Evolutionary conservation across 768 basidiomycete genomes (phyloP).

Genomic region (Serendipita vermifera): DNA sequence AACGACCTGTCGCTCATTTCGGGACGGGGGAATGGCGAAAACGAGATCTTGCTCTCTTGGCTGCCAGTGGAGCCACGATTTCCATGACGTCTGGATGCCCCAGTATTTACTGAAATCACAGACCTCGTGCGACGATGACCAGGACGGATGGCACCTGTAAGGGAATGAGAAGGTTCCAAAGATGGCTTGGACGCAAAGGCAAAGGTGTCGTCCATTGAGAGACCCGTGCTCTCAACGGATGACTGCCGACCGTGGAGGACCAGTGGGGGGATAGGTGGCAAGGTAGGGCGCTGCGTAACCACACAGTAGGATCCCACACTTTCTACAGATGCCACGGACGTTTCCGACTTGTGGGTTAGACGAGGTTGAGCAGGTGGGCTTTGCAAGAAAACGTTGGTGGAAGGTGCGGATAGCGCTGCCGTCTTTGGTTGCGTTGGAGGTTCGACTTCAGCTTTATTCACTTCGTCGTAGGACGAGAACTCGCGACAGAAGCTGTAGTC

Average conservation of each 20-base stretch:
- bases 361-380: neutral
- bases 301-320: slow-evolving; percentile 7
- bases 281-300: neutral
- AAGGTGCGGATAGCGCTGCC: neutral
- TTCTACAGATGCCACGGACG: neutral
- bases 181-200: slow-evolving; percentile 1
- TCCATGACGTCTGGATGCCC: neutral
- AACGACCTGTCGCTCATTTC: neutral
- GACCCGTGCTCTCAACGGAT: neutral
- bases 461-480: slow-evolving; percentile 6
- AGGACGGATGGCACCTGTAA: neutral
- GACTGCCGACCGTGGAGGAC: neutral
- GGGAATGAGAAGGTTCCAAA: neutral
- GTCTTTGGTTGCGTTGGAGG: neutral
- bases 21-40: neutral
- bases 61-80: too few relatives aligned
- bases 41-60: neutral
- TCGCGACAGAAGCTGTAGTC: neutral
- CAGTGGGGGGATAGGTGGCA: neutral
- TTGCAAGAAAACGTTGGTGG: neutral
- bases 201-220: neutral
- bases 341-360: neutral
- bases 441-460: neutral
- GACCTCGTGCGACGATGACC: slow-evolving; percentile 7
- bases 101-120: neutral